Conservation (phyloP, 371 early-diverging fungal species). For the Thermomucor indicae-seudaticae region DNA sequence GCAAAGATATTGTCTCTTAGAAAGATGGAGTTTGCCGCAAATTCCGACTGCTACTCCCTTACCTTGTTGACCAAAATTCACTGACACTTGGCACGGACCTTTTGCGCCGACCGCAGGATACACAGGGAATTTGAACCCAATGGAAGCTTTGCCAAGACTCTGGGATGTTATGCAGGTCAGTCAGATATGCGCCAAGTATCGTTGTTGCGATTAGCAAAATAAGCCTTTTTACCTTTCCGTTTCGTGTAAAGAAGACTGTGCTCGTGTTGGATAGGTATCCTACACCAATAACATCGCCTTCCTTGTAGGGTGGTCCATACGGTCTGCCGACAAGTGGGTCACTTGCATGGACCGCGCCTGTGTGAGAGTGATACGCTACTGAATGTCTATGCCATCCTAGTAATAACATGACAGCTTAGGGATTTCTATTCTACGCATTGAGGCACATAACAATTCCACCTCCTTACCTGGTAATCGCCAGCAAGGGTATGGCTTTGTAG, state of each 20-base stretch:
- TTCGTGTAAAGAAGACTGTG: slow-evolving; percentile 69
- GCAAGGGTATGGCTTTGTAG: slow-evolving; percentile 59
- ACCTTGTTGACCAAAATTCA: slow-evolving; percentile 54
- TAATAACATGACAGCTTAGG: not conserved
- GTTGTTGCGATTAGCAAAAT: not conserved
- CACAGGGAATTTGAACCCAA: slow-evolving; percentile 43
- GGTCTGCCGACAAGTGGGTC: slow-evolving; percentile 55
- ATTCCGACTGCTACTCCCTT: no score
- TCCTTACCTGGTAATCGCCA: slow-evolving; percentile 56
- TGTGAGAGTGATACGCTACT: slow-evolving; percentile 63
- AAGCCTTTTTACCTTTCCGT: slow-evolving; percentile 42
- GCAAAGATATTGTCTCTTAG: no score
- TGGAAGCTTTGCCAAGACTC: slow-evolving; percentile 48
- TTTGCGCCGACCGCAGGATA: slow-evolving; percentile 52
- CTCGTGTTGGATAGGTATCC: slow-evolving; percentile 63
- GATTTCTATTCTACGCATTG: not conserved
- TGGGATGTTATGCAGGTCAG: not conserved
- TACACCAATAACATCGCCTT: slow-evolving; percentile 71
- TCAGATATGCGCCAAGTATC: not conserved
- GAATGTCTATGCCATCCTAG: slow-evolving; percentile 59
- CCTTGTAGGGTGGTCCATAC: slow-evolving; percentile 55
- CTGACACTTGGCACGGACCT: slow-evolving; percentile 49
- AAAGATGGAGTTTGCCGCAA: no score
- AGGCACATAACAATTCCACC: not conserved
- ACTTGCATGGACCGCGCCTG: slow-evolving; percentile 52